These are phyloP conservation scores for Neopestalotiopsis rosae DNA, from an alignment of 2,329 filamentous ascomycete species.

Conservation along the genomic window DNA sequence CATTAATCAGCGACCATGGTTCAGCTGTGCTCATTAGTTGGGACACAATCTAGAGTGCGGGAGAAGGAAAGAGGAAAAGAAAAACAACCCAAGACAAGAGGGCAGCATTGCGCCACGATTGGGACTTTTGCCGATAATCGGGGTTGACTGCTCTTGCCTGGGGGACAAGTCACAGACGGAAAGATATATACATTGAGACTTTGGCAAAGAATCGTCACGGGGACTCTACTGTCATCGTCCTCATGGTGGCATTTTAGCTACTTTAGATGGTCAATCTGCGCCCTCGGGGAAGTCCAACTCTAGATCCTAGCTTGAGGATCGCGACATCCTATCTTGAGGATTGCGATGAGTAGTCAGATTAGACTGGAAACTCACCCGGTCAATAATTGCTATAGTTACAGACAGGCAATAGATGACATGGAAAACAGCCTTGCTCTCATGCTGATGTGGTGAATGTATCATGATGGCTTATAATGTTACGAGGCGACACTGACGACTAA, in stretches of 20 bases:
- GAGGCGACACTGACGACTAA: not conserved
- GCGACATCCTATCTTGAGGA: not conserved
- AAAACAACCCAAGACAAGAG: not conserved
- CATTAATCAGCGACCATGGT: conserved; percentile 5
- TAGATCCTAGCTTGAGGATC: too few species aligned
- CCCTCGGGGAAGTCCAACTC: too few species aligned
- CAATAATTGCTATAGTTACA: not conserved
- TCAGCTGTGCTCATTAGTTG: not conserved
- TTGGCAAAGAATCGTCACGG: not conserved
- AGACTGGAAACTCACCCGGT: not conserved
- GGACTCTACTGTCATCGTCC: not conserved
- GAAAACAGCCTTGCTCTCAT: not conserved
- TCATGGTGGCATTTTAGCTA: too few species aligned
- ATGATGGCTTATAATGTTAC: not conserved
- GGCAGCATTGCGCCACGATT: not conserved
- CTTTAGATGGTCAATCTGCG: too few species aligned
- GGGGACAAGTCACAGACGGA: not conserved
- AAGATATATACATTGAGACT: not conserved
- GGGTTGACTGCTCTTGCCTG: not conserved
- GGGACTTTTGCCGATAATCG: not conserved
- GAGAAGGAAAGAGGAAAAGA: not conserved
- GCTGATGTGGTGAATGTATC: not conserved
- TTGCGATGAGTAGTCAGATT: not conserved
- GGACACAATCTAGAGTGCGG: not conserved
- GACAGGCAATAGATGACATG: not conserved